Percentiles rank a stretch among this genome's conserved stretches.
These are phyloP conservation scores for Arthrobotrys pseudoclavata DNA, from an alignment of 2,329 filamentous ascomycete genomes.

Conservation along the genomic window DNA sequence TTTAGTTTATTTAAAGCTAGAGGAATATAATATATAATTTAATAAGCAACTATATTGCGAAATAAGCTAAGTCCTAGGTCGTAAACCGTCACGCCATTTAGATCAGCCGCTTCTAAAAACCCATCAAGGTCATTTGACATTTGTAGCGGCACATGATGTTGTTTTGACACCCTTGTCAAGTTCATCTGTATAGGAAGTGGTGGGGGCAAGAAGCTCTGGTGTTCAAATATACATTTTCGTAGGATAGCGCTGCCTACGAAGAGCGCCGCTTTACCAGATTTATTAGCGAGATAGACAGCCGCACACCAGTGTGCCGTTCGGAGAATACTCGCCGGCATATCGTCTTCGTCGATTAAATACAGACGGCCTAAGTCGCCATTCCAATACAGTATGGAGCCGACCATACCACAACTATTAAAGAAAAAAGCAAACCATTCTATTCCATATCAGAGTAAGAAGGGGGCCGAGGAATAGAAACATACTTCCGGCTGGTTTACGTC, in stretches of 20 bases:
- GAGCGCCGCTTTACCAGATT: background rate
- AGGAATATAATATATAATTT: no score
- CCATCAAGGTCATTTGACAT: no score
- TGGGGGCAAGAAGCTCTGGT: background rate
- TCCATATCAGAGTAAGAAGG: background rate
- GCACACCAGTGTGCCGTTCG: background rate
- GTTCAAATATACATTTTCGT: background rate
- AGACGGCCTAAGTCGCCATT: background rate
- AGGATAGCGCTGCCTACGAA: background rate
- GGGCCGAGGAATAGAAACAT: background rate
- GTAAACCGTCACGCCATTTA: no score
- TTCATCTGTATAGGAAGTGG: no score
- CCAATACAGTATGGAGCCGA: no score
- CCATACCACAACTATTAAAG: slow-evolving; percentile 9
- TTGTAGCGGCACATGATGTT: no score
- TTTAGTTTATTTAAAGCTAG: no score
- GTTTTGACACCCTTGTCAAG: no score
- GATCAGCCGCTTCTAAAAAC: no score
- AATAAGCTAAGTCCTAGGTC: no score
- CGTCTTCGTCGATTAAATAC: background rate
- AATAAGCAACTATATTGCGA: no score
- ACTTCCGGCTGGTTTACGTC: background rate
- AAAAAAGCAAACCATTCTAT: background rate
- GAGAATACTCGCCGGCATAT: background rate
- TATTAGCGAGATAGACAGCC: background rate